Evolutionary conservation across 352 stramenopile genomes (phyloP).

Genomic region (Stramenopiles sp.): DNA sequence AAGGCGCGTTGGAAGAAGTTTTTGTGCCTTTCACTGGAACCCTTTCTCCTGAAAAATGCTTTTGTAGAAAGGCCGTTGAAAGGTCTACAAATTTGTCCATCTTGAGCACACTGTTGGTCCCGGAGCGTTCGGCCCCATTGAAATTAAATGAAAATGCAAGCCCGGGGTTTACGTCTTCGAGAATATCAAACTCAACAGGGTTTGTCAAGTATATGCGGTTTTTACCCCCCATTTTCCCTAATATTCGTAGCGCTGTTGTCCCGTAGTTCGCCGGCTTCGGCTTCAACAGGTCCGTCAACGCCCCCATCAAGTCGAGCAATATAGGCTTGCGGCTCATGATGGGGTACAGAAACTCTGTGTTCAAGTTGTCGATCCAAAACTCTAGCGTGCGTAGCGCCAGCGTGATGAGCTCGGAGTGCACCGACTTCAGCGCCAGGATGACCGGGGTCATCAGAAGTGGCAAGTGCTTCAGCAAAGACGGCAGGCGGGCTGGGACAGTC

Average conservation of each 20-base stretch:
- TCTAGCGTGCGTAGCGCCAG: conserved; percentile 75
- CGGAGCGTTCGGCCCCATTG: no score
- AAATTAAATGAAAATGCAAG: no score
- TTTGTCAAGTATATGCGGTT: conserved; percentile 68
- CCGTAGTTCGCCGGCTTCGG: conserved; percentile 91
- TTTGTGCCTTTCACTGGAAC: no score
- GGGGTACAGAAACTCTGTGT: conserved; percentile 83
- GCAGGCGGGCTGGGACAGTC: conserved; percentile 80
- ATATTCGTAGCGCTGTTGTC: conserved; percentile 73
- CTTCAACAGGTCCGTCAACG: conserved; percentile 79
- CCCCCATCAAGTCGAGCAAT: conserved; percentile 78
- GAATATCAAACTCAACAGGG: conserved; percentile 32
- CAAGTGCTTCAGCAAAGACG: conserved; percentile 85
- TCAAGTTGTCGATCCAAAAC: conserved; percentile 97
- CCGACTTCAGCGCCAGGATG: conserved; percentile 71
- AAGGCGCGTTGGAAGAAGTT: no score
- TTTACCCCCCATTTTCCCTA: conserved; percentile 88
- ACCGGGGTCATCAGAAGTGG: conserved; percentile 84
- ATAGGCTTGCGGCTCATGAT: conserved; percentile 71
- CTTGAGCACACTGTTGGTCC: no score
- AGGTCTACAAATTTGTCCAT: no score
- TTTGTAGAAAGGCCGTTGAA: no score
- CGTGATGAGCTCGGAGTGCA: conserved; percentile 80
- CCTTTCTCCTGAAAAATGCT: no score
- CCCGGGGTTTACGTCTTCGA: background rate